These are phyloP conservation scores for Anthracocystis panici-leucophaei DNA, from an alignment of 1,284 basidiomycete species.

Conservation along the genomic window DNA sequence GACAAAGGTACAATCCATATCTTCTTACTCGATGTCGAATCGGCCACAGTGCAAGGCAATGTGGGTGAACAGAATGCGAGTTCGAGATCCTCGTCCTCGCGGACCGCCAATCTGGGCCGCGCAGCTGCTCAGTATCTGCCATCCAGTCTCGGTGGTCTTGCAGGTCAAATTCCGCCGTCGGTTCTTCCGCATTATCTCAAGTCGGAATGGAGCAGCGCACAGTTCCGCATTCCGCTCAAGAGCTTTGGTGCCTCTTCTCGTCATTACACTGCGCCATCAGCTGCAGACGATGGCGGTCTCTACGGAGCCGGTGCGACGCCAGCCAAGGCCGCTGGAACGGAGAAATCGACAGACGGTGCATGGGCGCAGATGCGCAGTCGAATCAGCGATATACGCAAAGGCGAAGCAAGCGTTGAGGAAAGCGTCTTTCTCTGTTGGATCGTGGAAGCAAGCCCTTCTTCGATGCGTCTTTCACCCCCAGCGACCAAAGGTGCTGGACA, in stretches of 20 bases:
- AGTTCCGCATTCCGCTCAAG: slow-evolving; percentile 59
- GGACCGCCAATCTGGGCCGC: slow-evolving; percentile 30
- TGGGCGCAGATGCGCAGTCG: slow-evolving; percentile 62
- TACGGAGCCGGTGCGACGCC: slow-evolving; percentile 8
- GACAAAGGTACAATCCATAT: slow-evolving; percentile 66
- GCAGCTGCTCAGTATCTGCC: slow-evolving; percentile 51
- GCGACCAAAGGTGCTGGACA: not conserved
- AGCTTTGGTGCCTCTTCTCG: slow-evolving; percentile 49
- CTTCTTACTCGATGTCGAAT: slow-evolving; percentile 37
- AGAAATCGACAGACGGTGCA: slow-evolving; percentile 57
- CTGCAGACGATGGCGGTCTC: slow-evolving; percentile 14
- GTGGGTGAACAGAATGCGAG: not conserved
- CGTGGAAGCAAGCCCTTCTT: slow-evolving; percentile 5
- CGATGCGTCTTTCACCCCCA: not conserved
- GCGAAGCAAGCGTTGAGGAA: slow-evolving; percentile 60
- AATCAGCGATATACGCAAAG: slow-evolving; percentile 58
- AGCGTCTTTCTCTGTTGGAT: slow-evolving; percentile 59
- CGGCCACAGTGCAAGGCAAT: not conserved
- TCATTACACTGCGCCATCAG: slow-evolving; percentile 14
- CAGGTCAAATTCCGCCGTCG: slow-evolving; percentile 49
- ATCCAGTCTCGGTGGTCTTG: slow-evolving; percentile 39
- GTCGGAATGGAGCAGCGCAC: slow-evolving; percentile 61
- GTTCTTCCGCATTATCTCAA: slow-evolving; percentile 60
- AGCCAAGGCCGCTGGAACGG: slow-evolving; percentile 19
- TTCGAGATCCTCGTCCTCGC: slow-evolving; percentile 12